Evolutionary conservation across 768 basidiomycete genomes (phyloP).

Genomic region (Boletus tomentosulus): DNA sequence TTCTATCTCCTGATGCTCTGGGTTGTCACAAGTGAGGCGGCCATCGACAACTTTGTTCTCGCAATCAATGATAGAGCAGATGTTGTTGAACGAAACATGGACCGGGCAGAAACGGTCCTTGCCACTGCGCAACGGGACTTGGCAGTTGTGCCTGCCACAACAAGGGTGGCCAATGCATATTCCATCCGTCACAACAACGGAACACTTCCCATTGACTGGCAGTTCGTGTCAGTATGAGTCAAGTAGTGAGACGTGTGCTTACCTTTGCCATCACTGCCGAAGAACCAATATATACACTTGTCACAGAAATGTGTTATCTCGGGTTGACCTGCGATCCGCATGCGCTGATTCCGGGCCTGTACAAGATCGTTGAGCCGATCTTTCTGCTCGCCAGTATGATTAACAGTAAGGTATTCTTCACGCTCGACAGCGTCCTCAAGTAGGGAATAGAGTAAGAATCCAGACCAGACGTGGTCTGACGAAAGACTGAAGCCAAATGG

Average conservation of each 20-base stretch:
- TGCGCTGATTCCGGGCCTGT: not conserved
- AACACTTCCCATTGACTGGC: not conserved
- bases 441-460: not conserved
- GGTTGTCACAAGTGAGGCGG: not conserved
- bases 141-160: too few relatives aligned
- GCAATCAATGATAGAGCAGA: not conserved
- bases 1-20: not conserved
- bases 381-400: too few relatives aligned
- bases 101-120: not conserved
- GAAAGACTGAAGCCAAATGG: not conserved
- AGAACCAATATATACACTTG: not conserved
- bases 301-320: constrained; percentile 2
- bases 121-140: too few relatives aligned
- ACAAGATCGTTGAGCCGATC: not conserved
- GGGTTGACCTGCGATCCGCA: not conserved
- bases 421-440: not conserved
- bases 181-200: not conserved
- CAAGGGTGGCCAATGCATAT: too few relatives aligned
- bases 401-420: not conserved
- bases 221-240: not conserved
- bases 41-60: not conserved
- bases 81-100: rapidly evolving
- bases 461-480: not conserved
- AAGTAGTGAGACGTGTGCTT: not conserved
- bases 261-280: not conserved